phyloP scores from a whole-genome alignment of 2,329 filamentous ascomycete genomes.

The Drechslera avenae region DNA sequence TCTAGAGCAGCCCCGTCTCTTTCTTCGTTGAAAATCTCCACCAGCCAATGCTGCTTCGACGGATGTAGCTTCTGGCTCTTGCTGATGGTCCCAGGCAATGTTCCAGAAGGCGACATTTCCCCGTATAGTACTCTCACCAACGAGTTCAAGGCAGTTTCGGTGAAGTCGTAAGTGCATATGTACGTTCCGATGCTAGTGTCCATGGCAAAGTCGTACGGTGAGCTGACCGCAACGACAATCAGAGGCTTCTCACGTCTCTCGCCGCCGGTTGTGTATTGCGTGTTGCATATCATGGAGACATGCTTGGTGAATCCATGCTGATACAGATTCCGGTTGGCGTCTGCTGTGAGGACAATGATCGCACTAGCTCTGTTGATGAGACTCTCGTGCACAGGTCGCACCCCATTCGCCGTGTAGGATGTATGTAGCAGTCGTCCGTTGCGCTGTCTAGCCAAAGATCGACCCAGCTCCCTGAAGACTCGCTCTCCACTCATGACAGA shows the following conservation, averaged over 20 bases:
- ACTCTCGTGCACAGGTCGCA: conserved; percentile 90
- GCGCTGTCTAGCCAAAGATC: conserved; percentile 82
- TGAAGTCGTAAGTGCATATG: conserved; percentile 95
- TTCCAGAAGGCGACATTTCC: conserved; percentile 64
- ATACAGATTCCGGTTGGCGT: conserved; percentile 92
- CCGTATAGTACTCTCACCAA: conserved; percentile 84
- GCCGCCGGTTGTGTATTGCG: conserved; percentile 71
- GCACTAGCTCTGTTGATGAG: conserved; percentile 86
- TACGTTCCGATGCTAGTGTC: conserved; percentile 90
- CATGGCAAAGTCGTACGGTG: conserved; percentile 95
- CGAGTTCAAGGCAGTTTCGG: conserved; percentile 85
- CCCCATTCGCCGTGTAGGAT: conserved; percentile 91
- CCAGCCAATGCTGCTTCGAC: conserved; percentile 92
- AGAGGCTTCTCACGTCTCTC: conserved; percentile 80
- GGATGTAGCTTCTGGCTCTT: conserved; percentile 87
- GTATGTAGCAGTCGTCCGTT: conserved; percentile 89
- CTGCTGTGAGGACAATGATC: conserved; percentile 89
- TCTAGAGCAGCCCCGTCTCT: conserved; percentile 76
- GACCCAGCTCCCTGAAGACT: conserved; percentile 87
- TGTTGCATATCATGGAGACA: conserved; percentile 91
- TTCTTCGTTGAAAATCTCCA: conserved; percentile 83
- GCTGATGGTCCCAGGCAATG: conserved; percentile 72
- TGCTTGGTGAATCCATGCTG: conserved; percentile 96
- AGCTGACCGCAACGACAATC: conserved; percentile 90
- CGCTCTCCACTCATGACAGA: conserved; percentile 88